phyloP scores from a whole-genome alignment of 139 green algal genomes.

The Pycnococcus provasolii region DNA sequence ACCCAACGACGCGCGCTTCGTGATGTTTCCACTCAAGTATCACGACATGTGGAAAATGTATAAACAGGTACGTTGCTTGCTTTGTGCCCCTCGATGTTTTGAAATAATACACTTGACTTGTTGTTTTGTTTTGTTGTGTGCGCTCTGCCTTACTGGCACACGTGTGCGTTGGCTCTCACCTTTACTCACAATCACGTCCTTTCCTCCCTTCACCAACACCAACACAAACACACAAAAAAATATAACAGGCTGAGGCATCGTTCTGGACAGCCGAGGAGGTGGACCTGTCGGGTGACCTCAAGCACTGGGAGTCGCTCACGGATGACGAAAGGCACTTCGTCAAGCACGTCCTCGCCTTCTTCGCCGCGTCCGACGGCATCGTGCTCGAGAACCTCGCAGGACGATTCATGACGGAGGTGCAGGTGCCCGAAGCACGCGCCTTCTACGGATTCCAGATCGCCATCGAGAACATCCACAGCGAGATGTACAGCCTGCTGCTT shows the following conservation, averaged over 20 bases:
- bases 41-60: conserved; percentile 79
- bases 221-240: too few species aligned
- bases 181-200: too few species aligned
- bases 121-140: too few species aligned
- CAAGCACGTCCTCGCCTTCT: conserved; percentile 94
- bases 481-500: conserved; percentile 98
- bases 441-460: conserved; percentile 99
- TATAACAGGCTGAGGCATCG: conserved; percentile 63
- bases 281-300: conserved; percentile 79
- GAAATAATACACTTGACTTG: too few species aligned
- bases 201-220: too few species aligned
- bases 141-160: background rate
- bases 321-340: conserved; percentile 91
- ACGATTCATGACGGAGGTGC: conserved; percentile 90
- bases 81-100: too few species aligned
- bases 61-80: conserved; percentile 39
- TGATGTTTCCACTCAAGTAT: conserved; percentile 86
- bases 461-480: conserved; percentile 99
- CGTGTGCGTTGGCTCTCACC: too few species aligned
- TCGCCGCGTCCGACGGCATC: conserved; percentile 92
- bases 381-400: conserved; percentile 91
- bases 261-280: conserved; percentile 91
- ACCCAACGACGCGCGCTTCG: conserved; percentile 83
- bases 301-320: conserved; percentile 82
- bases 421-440: conserved; percentile 84